Base-by-base conservation (phyloP, 257 asterid genomes). In the Salvia rosmarinus region DNA sequence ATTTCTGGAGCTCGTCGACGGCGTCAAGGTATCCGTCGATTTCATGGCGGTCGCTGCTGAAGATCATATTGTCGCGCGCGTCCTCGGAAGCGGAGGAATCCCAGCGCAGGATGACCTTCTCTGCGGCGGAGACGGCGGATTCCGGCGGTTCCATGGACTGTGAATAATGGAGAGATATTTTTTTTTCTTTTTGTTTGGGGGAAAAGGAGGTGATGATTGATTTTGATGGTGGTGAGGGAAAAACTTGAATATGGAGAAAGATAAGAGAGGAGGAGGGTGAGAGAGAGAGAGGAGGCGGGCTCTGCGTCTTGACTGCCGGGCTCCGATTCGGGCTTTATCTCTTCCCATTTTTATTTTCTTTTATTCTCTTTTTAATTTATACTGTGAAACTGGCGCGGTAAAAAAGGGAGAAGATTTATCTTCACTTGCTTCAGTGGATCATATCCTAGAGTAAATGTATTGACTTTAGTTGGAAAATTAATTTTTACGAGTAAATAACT, bases 51-150 rank as follows among this genome's bases (percentile, higher is more conserved):
- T 91, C 96, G 59, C 86, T 83, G 72, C 76, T 80, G 82, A 91
- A 94, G 66, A 94, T 89, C 96, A 91, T 89, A 14, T 78, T 80
- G 44, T 86, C 92, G 35, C 96, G 77, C 8, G 95, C 83, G 11
- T 84, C 91, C 13, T 85, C 92, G 7, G 97, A 83, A 17, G 86
- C 92, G 37, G 92, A 79, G 46, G 98, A 88, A 79, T 91, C 99
- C 97, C 99, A 94, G 0, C 95, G 89, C 21, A 86, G 90, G 47
- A 91, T 86, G 25, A 85, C 77, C 39, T 78, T 82, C 75, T 86
- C 87, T 9, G 98, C 90, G 16, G 89, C 82, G 60, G 97, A 77
- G 12, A 85, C 72, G 75, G 72, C 70, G 70, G 77, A 76, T 32
- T 63, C 88, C 75, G 92, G 92, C 65, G 96, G 85, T 54, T 89